These are phyloP conservation scores for Marvania coccoides DNA, from an alignment of 139 green algal species.

Conservation along the genomic window DNA sequence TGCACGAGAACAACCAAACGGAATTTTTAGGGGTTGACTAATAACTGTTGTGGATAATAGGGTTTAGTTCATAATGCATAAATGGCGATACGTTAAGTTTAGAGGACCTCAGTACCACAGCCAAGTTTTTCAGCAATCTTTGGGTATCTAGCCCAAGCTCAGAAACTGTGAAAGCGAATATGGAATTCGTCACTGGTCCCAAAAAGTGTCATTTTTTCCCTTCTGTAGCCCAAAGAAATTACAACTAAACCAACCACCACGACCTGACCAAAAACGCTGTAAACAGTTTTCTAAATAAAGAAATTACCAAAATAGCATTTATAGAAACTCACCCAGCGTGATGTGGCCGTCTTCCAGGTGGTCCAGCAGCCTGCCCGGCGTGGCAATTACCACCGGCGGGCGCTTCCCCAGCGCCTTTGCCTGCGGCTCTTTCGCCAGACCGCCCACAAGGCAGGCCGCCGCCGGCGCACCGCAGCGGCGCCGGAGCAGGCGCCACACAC, in stretches of 20 bases:
- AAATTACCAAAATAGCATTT: too few species aligned
- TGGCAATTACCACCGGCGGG: slow-evolving; percentile 70
- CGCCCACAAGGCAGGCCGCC: slow-evolving; percentile 49
- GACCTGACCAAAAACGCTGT: too few species aligned
- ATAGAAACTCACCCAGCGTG: slow-evolving; percentile 26
- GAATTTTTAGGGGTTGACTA: too few species aligned
- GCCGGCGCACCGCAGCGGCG: slow-evolving; percentile 28
- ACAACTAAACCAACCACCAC: neutral
- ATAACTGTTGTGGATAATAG: too few species aligned
- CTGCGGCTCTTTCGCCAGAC: slow-evolving; percentile 56
- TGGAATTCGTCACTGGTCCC: slow-evolving; percentile 24
- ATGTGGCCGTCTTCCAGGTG: slow-evolving; percentile 50
- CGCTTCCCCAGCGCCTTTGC: slow-evolving; percentile 12
- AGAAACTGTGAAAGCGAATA: slow-evolving; percentile 60
- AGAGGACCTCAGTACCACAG: slow-evolving; percentile 12
- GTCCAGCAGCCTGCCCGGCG: slow-evolving; percentile 76
- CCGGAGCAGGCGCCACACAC: slow-evolving; percentile 15
- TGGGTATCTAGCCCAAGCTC: slow-evolving; percentile 15
- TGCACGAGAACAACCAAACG: too few species aligned
- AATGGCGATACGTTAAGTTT: neutral
- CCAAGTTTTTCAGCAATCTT: slow-evolving; percentile 17
- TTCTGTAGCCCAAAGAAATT: neutral
- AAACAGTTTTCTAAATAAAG: too few species aligned
- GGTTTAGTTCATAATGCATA: too few species aligned
- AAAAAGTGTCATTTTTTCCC: too few species aligned